A percentile compares a stretch with the other conserved stretches of the same genome.
phyloP scores from a whole-genome alignment of 2,329 filamentous ascomycete genomes.

The Ascochyta fabae region DNA sequence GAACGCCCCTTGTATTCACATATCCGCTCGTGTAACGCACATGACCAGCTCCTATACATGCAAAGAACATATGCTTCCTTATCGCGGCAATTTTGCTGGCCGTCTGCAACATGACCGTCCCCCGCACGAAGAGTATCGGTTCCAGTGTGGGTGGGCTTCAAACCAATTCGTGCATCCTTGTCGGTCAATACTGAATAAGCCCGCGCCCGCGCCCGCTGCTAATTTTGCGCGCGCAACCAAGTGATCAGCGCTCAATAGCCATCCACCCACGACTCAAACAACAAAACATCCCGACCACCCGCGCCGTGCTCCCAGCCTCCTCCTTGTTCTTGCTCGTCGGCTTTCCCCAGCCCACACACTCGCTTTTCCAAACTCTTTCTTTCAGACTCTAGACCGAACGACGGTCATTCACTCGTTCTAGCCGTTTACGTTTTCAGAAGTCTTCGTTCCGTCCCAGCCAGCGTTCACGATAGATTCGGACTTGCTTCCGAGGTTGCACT shows the following conservation, averaged over 20 bases:
- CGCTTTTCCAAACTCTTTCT: constrained; percentile 30
- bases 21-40: constrained; percentile 3
- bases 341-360: constrained; percentile 27
- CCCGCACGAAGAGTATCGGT: constrained; percentile 2
- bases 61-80: constrained; percentile 13
- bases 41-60: constrained; percentile 11
- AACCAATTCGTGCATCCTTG: not conserved
- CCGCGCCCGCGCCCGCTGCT: constrained; percentile 19
- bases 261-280: constrained; percentile 19
- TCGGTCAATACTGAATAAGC: constrained; percentile 16
- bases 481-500: constrained; percentile 19
- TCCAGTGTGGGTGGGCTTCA: constrained; percentile 1
- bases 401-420: constrained; percentile 12
- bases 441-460: constrained; percentile 7
- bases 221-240: constrained; percentile 33
- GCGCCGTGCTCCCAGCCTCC: constrained; percentile 24
- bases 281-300: constrained; percentile 31
- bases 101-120: not conserved
- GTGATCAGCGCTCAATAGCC: constrained; percentile 35
- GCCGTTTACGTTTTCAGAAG: constrained; percentile 3
- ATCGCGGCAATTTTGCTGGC: constrained; percentile 6
- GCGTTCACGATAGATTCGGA: constrained; percentile 17
- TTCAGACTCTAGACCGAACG: constrained; percentile 11
- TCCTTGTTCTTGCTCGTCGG: constrained; percentile 22
- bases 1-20: constrained; percentile 1